Percentiles rank a stretch among this genome's conserved stretches.
phyloP scores from a whole-genome alignment of 176 grass and related monocot species.

The Oropetium thomaeum region DNA sequence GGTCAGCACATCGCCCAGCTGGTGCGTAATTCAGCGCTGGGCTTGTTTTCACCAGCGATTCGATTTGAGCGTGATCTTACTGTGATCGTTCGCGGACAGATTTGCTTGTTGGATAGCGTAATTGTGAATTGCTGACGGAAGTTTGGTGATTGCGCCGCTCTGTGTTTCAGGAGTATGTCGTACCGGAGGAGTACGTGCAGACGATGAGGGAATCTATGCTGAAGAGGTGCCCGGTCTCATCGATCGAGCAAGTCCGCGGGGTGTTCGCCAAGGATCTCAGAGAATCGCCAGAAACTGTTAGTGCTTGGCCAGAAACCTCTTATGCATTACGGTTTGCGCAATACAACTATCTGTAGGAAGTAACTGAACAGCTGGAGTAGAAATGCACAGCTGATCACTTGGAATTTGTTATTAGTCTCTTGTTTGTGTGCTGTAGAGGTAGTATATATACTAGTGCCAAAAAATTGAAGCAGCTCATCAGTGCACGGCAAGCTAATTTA shows the following conservation, averaged over 20 bases:
- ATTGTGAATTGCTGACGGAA: not conserved
- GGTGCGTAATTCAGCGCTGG: slow-evolving; percentile 28
- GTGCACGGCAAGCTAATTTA: not conserved
- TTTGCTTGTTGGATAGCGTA: not conserved
- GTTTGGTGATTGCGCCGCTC: not conserved
- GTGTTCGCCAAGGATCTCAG: slow-evolving; percentile 78
- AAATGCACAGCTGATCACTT: not conserved
- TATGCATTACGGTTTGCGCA: slow-evolving; percentile 10
- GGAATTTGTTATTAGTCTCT: not conserved
- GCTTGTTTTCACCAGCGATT: not conserved
- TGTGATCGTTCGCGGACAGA: not conserved
- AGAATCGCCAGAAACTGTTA: slow-evolving; percentile 67
- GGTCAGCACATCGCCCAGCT: slow-evolving; percentile 91
- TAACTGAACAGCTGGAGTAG: not conserved
- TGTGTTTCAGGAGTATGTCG: slow-evolving; percentile 67
- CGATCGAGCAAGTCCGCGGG: slow-evolving; percentile 57
- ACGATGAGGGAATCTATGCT: slow-evolving; percentile 91
- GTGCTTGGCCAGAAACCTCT: slow-evolving; percentile 9
- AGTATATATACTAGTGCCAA: not conserved
- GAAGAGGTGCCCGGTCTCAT: slow-evolving; percentile 86
- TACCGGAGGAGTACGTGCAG: slow-evolving; percentile 79
- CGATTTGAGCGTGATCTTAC: not conserved
- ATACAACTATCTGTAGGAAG: not conserved
- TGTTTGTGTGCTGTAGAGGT: not conserved
- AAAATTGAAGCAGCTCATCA: not conserved